Conservation (phyloP, 2,329 filamentous ascomycete genomes). For the Penicillium occitanis region DNA sequence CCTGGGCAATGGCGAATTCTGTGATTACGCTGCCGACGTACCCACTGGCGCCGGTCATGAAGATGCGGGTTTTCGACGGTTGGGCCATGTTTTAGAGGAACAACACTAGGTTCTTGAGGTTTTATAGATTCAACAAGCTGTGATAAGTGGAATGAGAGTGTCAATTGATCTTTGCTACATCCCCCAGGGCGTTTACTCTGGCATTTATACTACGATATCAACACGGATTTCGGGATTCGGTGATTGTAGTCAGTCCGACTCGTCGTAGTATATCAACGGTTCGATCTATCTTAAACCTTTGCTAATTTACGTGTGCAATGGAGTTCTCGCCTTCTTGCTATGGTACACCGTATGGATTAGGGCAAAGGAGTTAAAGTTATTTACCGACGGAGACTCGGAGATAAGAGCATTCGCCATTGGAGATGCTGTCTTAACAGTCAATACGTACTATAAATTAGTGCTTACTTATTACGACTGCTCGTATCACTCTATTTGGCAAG, state of each 20-base stretch:
- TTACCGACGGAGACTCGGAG: not conserved
- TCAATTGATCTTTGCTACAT: not conserved
- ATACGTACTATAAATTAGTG: not conserved
- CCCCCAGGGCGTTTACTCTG: not conserved
- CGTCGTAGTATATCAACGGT: not conserved
- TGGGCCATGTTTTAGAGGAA: not conserved
- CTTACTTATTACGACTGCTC: not conserved
- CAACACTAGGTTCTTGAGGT: not conserved
- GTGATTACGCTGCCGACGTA: conserved; percentile 42
- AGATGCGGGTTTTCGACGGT: conserved; percentile 28
- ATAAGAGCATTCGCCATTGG: not conserved
- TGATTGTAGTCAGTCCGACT: not conserved
- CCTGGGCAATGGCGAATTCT: conserved; percentile 37
- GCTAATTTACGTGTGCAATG: not conserved
- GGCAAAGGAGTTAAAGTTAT: not conserved
- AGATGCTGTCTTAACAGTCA: not conserved
- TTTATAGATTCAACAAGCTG: not conserved
- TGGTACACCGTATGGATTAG: not conserved
- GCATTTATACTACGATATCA: not conserved
- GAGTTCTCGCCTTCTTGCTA: not conserved
- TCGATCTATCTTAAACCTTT: not conserved
- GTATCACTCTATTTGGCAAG: not conserved
- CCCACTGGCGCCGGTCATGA: conserved; percentile 46
- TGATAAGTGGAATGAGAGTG: not conserved
- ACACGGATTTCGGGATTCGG: not conserved